Evolutionary conservation across 176 grass and related monocot genomes (phyloP).

Genomic region (Phyllostachys edulis): DNA sequence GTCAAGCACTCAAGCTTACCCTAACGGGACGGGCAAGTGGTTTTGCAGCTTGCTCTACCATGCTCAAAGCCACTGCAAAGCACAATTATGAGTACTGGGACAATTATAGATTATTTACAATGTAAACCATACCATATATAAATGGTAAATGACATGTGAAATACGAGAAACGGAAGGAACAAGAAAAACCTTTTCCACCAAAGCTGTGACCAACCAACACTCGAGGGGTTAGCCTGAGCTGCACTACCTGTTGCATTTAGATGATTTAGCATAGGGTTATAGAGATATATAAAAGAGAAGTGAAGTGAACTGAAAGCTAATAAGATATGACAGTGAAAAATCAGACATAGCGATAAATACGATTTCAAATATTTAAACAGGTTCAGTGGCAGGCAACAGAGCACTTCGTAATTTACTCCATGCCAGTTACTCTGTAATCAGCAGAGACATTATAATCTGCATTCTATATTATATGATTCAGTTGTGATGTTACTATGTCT

Average conservation of each 20-base stretch:
- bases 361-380: conserved; percentile 10
- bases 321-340: conserved; percentile 8
- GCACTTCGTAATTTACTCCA: background rate
- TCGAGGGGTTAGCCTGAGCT: conserved; percentile 84
- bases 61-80: conserved; percentile 86
- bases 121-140: background rate
- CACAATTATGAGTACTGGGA: background rate
- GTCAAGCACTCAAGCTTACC: conserved; percentile 48
- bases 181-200: conserved; percentile 92
- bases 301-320: conserved; percentile 25
- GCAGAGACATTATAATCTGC: background rate
- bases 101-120: background rate
- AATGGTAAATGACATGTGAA: background rate
- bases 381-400: background rate
- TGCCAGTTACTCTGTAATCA: background rate
- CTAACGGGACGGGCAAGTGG: conserved; percentile 87
- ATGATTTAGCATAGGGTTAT: conserved; percentile 12
- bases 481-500: background rate
- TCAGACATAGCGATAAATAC: background rate
- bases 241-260: conserved; percentile 58
- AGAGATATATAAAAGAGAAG: conserved; percentile 12
- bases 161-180: background rate
- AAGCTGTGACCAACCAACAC: conserved; percentile 97
- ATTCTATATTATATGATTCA: background rate
- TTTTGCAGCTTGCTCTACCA: conserved; percentile 99